A percentile compares a stretch with the other conserved stretches of the same genome.
phyloP scores from a whole-genome alignment of 169 alveolate genomes.

The Theileria equi region DNA sequence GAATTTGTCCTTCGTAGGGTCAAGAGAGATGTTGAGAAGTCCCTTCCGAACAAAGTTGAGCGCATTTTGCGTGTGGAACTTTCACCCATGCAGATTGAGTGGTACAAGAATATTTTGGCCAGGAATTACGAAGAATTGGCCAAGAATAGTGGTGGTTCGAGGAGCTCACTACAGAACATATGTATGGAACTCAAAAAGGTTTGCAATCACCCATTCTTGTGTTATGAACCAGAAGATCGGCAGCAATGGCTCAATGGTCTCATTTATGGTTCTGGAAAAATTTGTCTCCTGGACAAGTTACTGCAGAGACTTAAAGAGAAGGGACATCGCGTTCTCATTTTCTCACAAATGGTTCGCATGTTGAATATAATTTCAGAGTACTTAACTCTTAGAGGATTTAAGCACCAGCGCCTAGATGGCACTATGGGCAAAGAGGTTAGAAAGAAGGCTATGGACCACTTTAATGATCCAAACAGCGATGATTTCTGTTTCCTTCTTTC shows the following conservation, averaged over 20 bases:
- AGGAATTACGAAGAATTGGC: conserved; percentile 87
- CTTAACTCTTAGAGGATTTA: conserved; percentile 89
- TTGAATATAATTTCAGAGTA: conserved; percentile 95
- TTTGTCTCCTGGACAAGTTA: conserved; percentile 91
- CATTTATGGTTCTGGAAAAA: conserved; percentile 89
- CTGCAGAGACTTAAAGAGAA: conserved; percentile 86
- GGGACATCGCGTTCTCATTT: conserved; percentile 92
- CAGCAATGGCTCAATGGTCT: conserved; percentile 81
- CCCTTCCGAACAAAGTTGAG: conserved; percentile 88
- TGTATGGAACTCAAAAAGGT: conserved; percentile 96
- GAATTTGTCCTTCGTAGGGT: conserved; percentile 85
- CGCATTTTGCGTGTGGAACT: conserved; percentile 86
- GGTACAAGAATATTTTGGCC: conserved; percentile 82
- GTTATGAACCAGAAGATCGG: conserved; percentile 90
- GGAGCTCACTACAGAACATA: conserved; percentile 83
- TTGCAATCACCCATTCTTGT: conserved; percentile 97
- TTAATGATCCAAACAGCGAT: conserved; percentile 88
- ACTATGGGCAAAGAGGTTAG: conserved; percentile 95
- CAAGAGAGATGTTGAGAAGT: conserved; percentile 87
- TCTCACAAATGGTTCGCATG: conserved; percentile 96
- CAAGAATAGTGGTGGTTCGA: conserved; percentile 84
- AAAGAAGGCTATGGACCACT: conserved; percentile 93
- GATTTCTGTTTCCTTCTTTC: conserved; percentile 95
- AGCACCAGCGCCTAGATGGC: conserved; percentile 97
- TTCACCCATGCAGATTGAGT: conserved; percentile 85